Evolutionary conservation across 805 yeast species (phyloP), one percentile per base, ranked within the genome.

Genomic region (Yarrowia alimentaria): DNA sequence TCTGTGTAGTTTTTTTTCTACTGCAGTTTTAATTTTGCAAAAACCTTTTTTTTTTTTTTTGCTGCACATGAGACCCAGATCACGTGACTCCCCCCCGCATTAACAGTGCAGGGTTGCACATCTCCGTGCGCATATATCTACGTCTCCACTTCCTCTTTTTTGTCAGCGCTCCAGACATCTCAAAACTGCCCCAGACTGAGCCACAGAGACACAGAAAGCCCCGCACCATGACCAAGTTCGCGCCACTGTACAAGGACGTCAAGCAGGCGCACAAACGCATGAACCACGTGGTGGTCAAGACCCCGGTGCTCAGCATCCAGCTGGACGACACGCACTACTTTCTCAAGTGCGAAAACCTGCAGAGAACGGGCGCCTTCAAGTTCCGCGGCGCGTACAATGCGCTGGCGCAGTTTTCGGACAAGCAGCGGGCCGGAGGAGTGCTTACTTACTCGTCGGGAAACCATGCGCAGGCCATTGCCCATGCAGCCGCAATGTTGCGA

Each of bases 391-490:
- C 78, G 20, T 70, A 72, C 60, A 73, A 74, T 56, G 74, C 75
- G 69, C 67, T 74, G 48, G 71, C 76, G 30, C 66, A 70, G 50
- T 61, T 75, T 42, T 72, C 69, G 53, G 51, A 68, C 7, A 63
- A 66, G 28, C 55, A 66, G 16, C 69, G 73, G 5, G 56, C 68
- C 18, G 59, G 67, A 9, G 78, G 78, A n/a, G 78, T 74, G 28
- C 69, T 75, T 50, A 78, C 79, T 1, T 73, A 76, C 54, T 74
- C 78, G 20, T 77, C 79, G 2, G 79, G 79, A 1, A 74, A 74
- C 61, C 78, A 74, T 51, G 79, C 77, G 16, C 79, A 74, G 53
- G 79, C 78, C 24, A 74, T 75, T 24, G 78, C 79, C 1, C 71
- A 61, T 53, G 71, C 77, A 18, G 78, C 78, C 16, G 66, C 66